These are phyloP conservation scores for Fraxinus platypoda DNA, from an alignment of 305 asterid genomes.

Conservation along the genomic window DNA sequence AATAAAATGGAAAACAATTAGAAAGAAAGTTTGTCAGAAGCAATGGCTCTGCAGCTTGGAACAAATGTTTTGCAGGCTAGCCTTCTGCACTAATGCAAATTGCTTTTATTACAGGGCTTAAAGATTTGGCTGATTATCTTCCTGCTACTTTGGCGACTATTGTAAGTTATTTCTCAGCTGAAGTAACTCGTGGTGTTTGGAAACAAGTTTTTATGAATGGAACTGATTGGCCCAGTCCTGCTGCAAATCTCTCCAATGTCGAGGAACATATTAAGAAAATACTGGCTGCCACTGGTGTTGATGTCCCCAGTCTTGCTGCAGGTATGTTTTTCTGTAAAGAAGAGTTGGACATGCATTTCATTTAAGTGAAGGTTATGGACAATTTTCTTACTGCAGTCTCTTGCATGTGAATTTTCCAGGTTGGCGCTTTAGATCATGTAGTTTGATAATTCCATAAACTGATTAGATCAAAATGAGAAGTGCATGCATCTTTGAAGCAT, in stretches of 20 bases:
- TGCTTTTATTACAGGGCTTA: conserved; percentile 60
- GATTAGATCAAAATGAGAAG: conserved; percentile 2
- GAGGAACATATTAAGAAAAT: conserved; percentile 97
- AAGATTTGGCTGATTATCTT: conserved; percentile 95
- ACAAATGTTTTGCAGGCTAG: background rate
- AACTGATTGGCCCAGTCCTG: conserved; percentile 99
- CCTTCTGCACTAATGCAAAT: background rate
- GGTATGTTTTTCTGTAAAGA: conserved; percentile 39
- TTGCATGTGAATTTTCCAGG: background rate
- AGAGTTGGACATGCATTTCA: background rate
- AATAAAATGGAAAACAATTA: background rate
- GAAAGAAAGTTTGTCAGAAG: background rate
- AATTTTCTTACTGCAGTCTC: background rate
- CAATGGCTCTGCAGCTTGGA: background rate
- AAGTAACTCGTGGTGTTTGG: conserved; percentile 99
- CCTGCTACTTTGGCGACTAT: conserved; percentile 97
- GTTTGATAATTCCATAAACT: background rate
- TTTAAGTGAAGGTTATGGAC: background rate
- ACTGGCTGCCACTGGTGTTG: conserved; percentile 92
- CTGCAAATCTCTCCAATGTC: conserved; percentile 83
- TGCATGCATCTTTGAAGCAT: background rate
- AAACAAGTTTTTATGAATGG: conserved; percentile 95
- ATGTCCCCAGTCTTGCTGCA: conserved; percentile 91
- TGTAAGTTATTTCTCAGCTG: conserved; percentile 96
- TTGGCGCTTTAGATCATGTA: conserved; percentile 1